Conservation (phyloP, 768 basidiomycete genomes). For the Psilocybe azurescens region DNA sequence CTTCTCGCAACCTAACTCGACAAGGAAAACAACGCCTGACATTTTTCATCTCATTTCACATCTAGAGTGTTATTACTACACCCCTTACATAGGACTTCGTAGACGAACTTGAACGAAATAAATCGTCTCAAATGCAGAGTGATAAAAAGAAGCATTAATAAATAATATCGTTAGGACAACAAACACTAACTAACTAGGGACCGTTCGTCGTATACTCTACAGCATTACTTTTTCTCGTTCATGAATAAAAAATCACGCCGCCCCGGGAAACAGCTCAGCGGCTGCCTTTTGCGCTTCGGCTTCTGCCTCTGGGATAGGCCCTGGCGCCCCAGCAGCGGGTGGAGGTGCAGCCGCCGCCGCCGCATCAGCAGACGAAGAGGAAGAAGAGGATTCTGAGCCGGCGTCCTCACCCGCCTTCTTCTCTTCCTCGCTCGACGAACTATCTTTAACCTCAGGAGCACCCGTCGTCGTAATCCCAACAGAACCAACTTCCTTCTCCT, state of each 20-base stretch:
- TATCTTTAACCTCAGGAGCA: background rate
- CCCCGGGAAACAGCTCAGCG: conserved; percentile 56
- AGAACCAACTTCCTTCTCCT: conserved; percentile 28
- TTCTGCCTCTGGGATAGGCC: conserved; percentile 54
- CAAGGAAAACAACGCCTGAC: too few relatives aligned
- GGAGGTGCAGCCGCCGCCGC: conserved; percentile 12
- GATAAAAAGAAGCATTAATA: conserved; percentile 1
- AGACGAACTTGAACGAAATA: too few relatives aligned
- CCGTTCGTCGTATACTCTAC: background rate
- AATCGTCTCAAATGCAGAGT: too few relatives aligned
- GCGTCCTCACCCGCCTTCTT: conserved; percentile 12
- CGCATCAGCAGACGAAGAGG: background rate
- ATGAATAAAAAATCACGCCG: conserved; percentile 8
- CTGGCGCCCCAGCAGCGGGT: conserved; percentile 27
- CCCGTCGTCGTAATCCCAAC: conserved; percentile 16
- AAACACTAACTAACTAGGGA: background rate
- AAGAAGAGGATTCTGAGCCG: background rate
- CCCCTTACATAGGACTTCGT: too few relatives aligned
- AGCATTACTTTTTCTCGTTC: conserved; percentile 11
- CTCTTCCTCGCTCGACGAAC: conserved; percentile 5
- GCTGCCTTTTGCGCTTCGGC: conserved; percentile 57
- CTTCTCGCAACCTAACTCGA: background rate
- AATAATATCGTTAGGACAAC: conserved; percentile 13
- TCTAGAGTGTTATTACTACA: too few relatives aligned
- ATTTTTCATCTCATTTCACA: too few relatives aligned